Conservation (phyloP, 2,329 filamentous ascomycete species). For the Fusarium pininemorale region DNA sequence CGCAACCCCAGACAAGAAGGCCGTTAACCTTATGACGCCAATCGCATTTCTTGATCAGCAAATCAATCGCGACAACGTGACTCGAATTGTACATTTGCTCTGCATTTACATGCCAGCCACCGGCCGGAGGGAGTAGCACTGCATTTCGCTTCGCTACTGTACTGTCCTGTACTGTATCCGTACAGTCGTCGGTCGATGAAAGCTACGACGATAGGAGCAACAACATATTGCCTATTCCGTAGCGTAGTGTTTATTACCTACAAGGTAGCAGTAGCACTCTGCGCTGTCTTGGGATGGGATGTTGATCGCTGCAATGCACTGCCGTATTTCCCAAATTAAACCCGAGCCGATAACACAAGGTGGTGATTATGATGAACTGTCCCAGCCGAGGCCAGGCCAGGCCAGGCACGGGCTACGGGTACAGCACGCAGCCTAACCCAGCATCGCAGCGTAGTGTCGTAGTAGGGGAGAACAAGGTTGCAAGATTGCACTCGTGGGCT, state of each 20-base stretch:
- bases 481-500: slow-evolving; percentile 22
- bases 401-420: slow-evolving; percentile 6
- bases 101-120: neutral
- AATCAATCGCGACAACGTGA: neutral
- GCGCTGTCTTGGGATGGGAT: slow-evolving; percentile 11
- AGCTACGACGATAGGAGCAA: neutral
- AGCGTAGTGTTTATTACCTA: neutral
- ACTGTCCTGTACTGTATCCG: neutral
- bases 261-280: slow-evolving; percentile 15
- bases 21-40: slow-evolving; percentile 18
- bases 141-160: slow-evolving; percentile 16
- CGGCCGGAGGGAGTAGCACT: slow-evolving; percentile 13
- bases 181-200: neutral
- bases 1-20: slow-evolving; percentile 31
- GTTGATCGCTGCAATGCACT: slow-evolving; percentile 5
- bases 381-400: neutral
- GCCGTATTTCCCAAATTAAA: slow-evolving; percentile 23
- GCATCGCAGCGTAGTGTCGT: neutral
- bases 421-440: neutral
- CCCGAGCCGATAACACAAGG: neutral
- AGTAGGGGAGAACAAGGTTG: neutral
- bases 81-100: neutral
- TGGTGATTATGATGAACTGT: neutral
- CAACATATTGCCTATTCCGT: neutral
- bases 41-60: slow-evolving; percentile 10